Base-by-base conservation (phyloP, 2,329 filamentous ascomycete genomes). In the Emericellopsis cladophorae region DNA sequence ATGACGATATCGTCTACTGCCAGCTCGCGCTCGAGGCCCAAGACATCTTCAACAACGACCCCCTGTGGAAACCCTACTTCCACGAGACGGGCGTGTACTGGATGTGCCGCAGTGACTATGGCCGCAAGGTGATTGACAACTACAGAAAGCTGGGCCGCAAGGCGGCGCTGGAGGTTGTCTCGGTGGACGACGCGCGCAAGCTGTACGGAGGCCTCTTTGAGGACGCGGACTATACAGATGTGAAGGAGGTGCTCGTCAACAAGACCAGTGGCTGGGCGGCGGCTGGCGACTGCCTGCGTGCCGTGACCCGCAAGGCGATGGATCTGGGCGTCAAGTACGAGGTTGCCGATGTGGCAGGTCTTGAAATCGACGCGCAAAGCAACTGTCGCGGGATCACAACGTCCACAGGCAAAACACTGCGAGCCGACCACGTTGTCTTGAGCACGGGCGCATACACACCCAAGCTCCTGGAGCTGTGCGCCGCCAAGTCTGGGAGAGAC, bases 11-110 rank as follows among this genome's bases (percentile, higher is more conserved):
- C 2, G 56, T 76, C 14, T 84, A 85, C 62, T 77, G 73, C 55
- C 57, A 68, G 39, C 65, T 85, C 16, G 81, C 73, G 0, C 66
- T 83, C 23, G 78, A 84, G 57, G 75, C 81, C 0, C 75, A 80
- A 50, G 70, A 77, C 40, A 58, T 74, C 1, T 85, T 79, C 66
- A 66, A 67, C 41, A 59, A 56, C 1, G 71, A 78, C 40, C 70
- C 75, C 1, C 60, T 79, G 3, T 76, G 73, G 61, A 60, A 65
- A 48, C 61, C 63, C 2, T 70, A 66, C 42, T 81, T 78, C 51
- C 72, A 80, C 51, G 66, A 73, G 50, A 74, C 68, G 0, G 77
- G 78, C 0, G 72, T 79, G 58, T 67, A 76, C 42, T 74, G 65
- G 59, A 68, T 75, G 50, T 72, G 66, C 46, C 62, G 70, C 35